phyloP scores from a whole-genome alignment of 768 basidiomycete species.

The Russula earlei region DNA sequence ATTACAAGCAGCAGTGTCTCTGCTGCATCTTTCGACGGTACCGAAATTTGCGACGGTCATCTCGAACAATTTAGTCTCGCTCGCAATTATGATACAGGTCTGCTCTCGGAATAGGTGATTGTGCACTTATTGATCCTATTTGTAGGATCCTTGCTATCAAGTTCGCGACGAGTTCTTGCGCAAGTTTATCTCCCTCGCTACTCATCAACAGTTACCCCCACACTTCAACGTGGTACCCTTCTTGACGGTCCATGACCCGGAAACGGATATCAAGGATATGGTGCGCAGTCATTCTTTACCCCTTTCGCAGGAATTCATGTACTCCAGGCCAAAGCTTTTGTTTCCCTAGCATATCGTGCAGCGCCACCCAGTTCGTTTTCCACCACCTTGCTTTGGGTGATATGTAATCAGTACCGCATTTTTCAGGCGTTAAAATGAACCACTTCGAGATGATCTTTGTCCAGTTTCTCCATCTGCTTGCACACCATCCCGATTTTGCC shows the following conservation, averaged over 20 bases:
- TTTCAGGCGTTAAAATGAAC: conserved; percentile 46
- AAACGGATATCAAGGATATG: conserved; percentile 61
- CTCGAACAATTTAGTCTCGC: conserved; percentile 47
- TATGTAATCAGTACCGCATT: not conserved
- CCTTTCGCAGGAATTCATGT: not conserved
- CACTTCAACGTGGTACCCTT: conserved; percentile 81
- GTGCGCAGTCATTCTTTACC: conserved; percentile 31
- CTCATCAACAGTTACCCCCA: conserved; percentile 51
- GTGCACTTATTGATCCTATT: not conserved
- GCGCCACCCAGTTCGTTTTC: conserved; percentile 7
- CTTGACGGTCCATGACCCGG: conserved; percentile 86
- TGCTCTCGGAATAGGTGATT: conserved; percentile 14
- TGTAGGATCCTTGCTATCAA: conserved; percentile 79
- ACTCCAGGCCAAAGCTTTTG: conserved; percentile 8
- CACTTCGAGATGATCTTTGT: conserved; percentile 76
- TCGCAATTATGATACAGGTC: conserved; percentile 75
- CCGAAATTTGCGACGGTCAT: conserved; percentile 49
- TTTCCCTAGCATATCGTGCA: conserved; percentile 18
- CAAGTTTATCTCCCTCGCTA: conserved; percentile 62
- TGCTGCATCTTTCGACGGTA: conserved; percentile 67
- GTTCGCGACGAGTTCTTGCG: conserved; percentile 71
- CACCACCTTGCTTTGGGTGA: not conserved
- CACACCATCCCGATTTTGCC: conserved; percentile 91
- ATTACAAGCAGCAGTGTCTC: conserved; percentile 68
- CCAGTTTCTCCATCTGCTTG: conserved; percentile 76